These are phyloP conservation scores for Sarcodon aspratus DNA, from an alignment of 768 basidiomycete genomes.

Conservation along the genomic window DNA sequence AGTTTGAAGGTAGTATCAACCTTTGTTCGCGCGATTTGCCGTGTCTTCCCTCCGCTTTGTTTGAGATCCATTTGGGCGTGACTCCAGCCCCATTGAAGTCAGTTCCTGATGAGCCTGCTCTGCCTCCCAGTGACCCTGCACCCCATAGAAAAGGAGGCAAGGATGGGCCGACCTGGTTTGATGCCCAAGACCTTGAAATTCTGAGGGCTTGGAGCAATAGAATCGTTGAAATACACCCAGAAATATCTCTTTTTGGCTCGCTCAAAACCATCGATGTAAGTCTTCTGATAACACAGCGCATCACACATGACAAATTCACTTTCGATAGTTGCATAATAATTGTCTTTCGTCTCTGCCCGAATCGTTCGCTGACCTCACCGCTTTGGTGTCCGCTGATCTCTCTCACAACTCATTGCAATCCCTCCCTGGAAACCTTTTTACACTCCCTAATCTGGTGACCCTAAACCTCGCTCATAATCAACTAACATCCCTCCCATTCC, in stretches of 20 bases:
- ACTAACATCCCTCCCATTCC: conserved; percentile 50
- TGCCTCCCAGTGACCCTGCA: conserved; percentile 24
- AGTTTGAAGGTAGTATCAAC: conserved; percentile 58
- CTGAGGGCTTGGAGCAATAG: conserved; percentile 77
- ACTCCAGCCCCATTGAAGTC: conserved; percentile 60
- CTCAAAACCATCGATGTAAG: conserved; percentile 72
- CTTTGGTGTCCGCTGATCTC: conserved; percentile 57
- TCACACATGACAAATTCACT: conserved; percentile 1
- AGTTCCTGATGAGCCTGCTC: conserved; percentile 48
- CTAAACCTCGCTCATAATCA: conserved; percentile 68
- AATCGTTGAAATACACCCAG: conserved; percentile 68
- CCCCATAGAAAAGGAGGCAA: conserved; percentile 25
- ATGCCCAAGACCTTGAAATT: conserved; percentile 66
- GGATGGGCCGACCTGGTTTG: conserved; percentile 61
- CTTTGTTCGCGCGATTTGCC: conserved; percentile 60
- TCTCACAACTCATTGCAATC: conserved; percentile 59
- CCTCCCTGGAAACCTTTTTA: conserved; percentile 53
- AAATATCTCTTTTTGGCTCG: conserved; percentile 77
- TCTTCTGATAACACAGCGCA: conserved; percentile 3
- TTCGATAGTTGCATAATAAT: conserved; percentile 62
- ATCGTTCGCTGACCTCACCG: conserved; percentile 56
- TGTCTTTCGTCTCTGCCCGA: conserved; percentile 49
- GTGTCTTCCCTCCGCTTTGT: conserved; percentile 68
- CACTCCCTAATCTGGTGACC: conserved; percentile 52
- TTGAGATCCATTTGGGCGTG: conserved; percentile 70